Evolutionary conservation across 495 filamentous ascomycete species (phyloP), one percentile per base, ranked within the genome.

Genomic region (Endocarpon pusillum): DNA sequence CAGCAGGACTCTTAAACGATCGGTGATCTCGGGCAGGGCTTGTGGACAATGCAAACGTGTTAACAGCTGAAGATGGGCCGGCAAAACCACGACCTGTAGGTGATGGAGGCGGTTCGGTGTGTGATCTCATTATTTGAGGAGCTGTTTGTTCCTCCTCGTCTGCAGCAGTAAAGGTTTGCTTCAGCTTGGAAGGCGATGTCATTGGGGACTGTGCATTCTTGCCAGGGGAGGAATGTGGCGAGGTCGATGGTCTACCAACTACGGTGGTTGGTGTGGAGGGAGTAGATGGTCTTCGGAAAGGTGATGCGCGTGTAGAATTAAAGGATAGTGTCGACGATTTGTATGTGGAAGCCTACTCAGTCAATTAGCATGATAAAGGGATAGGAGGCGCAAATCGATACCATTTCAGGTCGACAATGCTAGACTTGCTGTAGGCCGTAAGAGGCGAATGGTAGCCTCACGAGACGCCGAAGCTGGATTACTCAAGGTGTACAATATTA

Each of bases 291-390:
- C 77, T 66, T 8, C 75, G 72, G 47, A 85, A 85, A n/a, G 79
- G 79, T 4, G 78, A 82, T 34, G 68, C 67, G 51, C 79, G 64
- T 25, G 69, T 71, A 16, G 73, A 73, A 43, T 69, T 69, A 54
- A 73, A 77, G 27, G 72, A 78, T 33, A 81, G 55, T 11, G 75
- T 71, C 8, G 78, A 81, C 12, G 77, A 75, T 47, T 80, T 81
- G 58, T 79, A 81, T 30, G 67, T 51, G 26, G 55, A 46, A 42
- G 28, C 28, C 28, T 31, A 4, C 12, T n/a, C n/a, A n/a, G n/a
- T n/a, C n/a, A n/a, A n/a, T n/a, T n/a, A n/a, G n/a, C n/a, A n/a
- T n/a, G n/a, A n/a, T n/a, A n/a, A n/a, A n/a, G n/a, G n/a, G n/a
- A n/a, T n/a, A n/a, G n/a, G n/a, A n/a, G n/a, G n/a, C n/a, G n/a